Evolutionary conservation across 78 protist genomes (phyloP).

Genomic region (Speleostelium caveatum): DNA sequence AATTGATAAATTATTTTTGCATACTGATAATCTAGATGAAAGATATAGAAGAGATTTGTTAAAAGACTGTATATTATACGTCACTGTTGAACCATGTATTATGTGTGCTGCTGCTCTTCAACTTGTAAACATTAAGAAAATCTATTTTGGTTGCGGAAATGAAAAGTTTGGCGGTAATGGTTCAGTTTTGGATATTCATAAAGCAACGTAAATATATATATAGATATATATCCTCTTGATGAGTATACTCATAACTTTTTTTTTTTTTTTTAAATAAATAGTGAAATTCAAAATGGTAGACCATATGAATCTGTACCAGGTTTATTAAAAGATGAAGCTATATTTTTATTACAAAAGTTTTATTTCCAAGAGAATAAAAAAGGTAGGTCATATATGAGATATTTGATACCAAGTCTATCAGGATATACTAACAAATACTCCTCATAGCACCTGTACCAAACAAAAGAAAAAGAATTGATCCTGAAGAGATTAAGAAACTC

Average conservation of each 20-base stretch:
- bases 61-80: slow-evolving; percentile 52
- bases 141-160: slow-evolving; percentile 68
- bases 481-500: slow-evolving; percentile 13
- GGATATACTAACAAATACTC: not conserved
- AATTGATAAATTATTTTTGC: slow-evolving; percentile 38
- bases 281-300: slow-evolving; percentile 17
- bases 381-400: slow-evolving; percentile 18
- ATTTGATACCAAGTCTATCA: not conserved
- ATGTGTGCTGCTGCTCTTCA: slow-evolving; percentile 65
- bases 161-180: slow-evolving; percentile 80
- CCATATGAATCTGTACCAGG: slow-evolving; percentile 57
- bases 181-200: slow-evolving; percentile 30
- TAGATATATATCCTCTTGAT: too few species aligned
- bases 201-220: not conserved
- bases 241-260: not conserved
- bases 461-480: slow-evolving; percentile 65
- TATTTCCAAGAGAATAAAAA: slow-evolving; percentile 66
- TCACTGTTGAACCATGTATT: slow-evolving; percentile 74
- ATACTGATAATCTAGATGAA: slow-evolving; percentile 9
- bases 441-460: slow-evolving; percentile 79
- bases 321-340: slow-evolving; percentile 36
- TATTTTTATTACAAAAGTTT: slow-evolving; percentile 55
- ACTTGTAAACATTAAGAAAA: slow-evolving; percentile 22
- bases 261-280: not conserved
- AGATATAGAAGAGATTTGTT: slow-evolving; percentile 2